Percentiles rank a stretch among this genome's conserved stretches.
Conservation (phyloP, 805 yeast species). For the Metschnikowia baotianmanensis region DNA sequence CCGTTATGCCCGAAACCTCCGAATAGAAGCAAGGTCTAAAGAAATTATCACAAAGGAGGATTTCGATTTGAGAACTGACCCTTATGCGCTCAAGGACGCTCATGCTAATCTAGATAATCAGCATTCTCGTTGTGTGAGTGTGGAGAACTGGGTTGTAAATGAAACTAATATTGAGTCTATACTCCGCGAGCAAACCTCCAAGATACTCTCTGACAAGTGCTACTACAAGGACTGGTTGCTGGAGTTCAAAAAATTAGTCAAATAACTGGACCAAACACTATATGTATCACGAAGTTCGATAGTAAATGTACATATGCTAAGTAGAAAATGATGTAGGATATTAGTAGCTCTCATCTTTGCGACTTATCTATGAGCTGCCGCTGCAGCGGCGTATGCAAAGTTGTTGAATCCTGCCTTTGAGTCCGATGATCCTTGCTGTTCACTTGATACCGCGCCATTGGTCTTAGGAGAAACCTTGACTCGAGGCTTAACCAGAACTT, state of each 20-base stretch:
- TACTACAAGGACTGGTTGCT: conserved; percentile 36
- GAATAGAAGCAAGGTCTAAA: conserved; percentile 14
- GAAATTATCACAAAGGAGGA: conserved; percentile 8
- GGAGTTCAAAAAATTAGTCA: conserved; percentile 17
- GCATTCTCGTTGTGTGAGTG: conserved; percentile 25
- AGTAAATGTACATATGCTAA: too few relatives aligned
- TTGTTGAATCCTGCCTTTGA: conserved; percentile 21
- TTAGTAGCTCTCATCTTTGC: too few relatives aligned
- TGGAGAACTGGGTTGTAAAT: conserved; percentile 38
- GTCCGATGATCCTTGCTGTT: background rate
- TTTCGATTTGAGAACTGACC: conserved; percentile 36
- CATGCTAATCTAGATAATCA: conserved; percentile 23
- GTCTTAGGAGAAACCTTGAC: conserved; percentile 1
- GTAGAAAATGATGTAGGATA: too few relatives aligned
- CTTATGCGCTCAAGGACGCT: conserved; percentile 34
- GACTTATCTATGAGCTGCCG: conserved; percentile 31
- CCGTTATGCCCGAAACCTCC: conserved; percentile 25
- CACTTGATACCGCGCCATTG: background rate
- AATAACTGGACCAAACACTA: background rate
- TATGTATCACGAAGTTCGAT: too few relatives aligned
- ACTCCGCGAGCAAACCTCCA: conserved; percentile 31
- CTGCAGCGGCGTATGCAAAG: conserved; percentile 48
- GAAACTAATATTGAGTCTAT: conserved; percentile 35
- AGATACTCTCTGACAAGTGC: conserved; percentile 36
- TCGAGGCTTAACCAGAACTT: background rate